Evolutionary conservation across 2,329 filamentous ascomycete species (phyloP).

Genomic region (Gnomoniopsis smithogilvyi): DNA sequence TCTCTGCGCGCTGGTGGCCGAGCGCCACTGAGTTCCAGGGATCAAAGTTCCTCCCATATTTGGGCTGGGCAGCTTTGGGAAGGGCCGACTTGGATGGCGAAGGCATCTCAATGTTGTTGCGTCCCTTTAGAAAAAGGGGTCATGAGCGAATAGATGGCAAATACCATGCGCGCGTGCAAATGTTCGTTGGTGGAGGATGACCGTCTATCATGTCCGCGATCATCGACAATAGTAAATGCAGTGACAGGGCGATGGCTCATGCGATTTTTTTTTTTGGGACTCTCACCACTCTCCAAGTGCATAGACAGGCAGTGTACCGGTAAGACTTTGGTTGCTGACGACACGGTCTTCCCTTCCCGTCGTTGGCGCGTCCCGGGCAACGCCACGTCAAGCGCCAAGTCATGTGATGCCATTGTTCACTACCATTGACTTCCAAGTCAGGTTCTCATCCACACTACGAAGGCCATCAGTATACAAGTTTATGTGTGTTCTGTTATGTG

Average conservation of each 20-base stretch:
- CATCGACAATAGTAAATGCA: not conserved
- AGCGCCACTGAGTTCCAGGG: constrained; percentile 71
- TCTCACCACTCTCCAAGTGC: not conserved
- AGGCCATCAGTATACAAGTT: too few species aligned
- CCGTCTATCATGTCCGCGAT: not conserved
- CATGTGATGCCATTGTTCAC: not conserved
- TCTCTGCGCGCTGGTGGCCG: constrained; percentile 77
- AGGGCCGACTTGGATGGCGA: constrained; percentile 14
- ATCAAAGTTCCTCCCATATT: constrained; percentile 51
- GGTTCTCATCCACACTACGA: too few species aligned
- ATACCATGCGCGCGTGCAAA: not conserved
- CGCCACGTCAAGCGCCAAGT: constrained; percentile 5
- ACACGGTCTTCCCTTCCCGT: constrained; percentile 8
- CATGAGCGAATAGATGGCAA: not conserved
- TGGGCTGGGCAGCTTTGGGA: constrained; percentile 37
- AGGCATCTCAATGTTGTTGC: constrained; percentile 21
- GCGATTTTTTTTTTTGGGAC: not conserved
- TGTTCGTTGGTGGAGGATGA: not conserved
- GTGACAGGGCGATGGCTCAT: not conserved
- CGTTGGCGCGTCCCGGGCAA: constrained; percentile 3
- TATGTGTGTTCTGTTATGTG: too few species aligned
- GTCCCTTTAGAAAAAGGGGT: not conserved
- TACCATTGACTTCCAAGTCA: not conserved
- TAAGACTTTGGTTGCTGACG: not conserved
- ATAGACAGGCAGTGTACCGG: not conserved